A percentile compares a stretch with the other conserved stretches of the same genome.
These are phyloP conservation scores for Cadophora sp. DNA, from an alignment of 2,329 filamentous ascomycete genomes.

Conservation along the genomic window DNA sequence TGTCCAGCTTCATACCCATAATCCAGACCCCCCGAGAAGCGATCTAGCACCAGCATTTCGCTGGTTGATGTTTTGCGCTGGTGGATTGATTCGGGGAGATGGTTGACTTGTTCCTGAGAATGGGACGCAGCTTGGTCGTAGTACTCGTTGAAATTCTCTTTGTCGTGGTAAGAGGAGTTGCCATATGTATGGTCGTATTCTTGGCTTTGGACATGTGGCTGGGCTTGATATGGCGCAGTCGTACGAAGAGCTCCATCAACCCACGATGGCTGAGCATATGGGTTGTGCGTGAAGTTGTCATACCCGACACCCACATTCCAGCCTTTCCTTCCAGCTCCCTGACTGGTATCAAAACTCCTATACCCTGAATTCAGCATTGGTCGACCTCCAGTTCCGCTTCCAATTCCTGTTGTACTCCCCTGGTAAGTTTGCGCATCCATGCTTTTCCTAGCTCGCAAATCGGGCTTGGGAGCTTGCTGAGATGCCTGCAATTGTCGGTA, in stretches of 20 bases:
- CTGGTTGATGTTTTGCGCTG: slow-evolving; percentile 27
- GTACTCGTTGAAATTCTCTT: slow-evolving; percentile 26
- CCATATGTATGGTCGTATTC: slow-evolving; percentile 39
- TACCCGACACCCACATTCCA: slow-evolving; percentile 24
- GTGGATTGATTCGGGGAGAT: slow-evolving; percentile 24
- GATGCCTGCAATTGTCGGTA: slow-evolving; percentile 3
- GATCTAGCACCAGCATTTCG: slow-evolving; percentile 39
- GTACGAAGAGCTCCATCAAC: neutral
- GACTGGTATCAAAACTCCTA: slow-evolving; percentile 17
- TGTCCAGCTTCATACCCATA: slow-evolving; percentile 34
- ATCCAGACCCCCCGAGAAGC: slow-evolving; percentile 34
- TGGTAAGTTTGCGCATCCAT: slow-evolving; percentile 4
- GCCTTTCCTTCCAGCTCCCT: neutral
- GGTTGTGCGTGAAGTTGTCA: slow-evolving; percentile 15
- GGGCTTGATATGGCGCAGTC: neutral
- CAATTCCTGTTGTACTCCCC: neutral
- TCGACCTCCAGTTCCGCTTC: neutral
- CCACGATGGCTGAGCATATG: neutral
- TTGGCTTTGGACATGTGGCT: neutral
- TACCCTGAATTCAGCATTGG: neutral
- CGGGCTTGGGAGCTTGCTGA: neutral
- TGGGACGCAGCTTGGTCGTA: slow-evolving; percentile 18
- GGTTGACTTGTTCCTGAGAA: slow-evolving; percentile 15
- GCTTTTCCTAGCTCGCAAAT: slow-evolving; percentile 10
- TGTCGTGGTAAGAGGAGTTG: slow-evolving; percentile 20